Evolutionary conservation across 2,329 filamentous ascomycete genomes (phyloP), one percentile per base, ranked within the genome.

Genomic region (Trichoderma sp.): DNA sequence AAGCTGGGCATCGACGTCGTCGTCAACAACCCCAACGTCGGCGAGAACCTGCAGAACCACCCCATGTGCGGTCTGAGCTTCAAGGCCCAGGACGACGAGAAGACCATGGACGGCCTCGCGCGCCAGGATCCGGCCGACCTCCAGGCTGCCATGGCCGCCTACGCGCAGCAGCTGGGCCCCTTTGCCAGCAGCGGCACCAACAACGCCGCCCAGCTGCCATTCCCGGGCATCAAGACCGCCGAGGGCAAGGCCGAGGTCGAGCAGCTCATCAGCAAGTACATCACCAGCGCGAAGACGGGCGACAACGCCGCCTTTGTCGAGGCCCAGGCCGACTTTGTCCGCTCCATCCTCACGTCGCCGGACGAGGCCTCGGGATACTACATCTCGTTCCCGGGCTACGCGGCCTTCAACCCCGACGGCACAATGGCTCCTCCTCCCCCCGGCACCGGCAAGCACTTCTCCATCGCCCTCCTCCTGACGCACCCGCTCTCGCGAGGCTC

Each of bases 401-500:
- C 55, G 17, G 54, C 48, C 14, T 62, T 73, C 76, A 60, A 74
- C 73, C 7, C 75, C 74, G 44, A 41, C 39, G 67, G 68, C 17
- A 70, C 28, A 24, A 66, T 47, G 57, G 57, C 50, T 24, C 44
- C 48, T 43, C 75, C 48, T 51, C 63, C 55, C 66, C 71, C 57
- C 65, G 63, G 66, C 71, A 73, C 78, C 3, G 75, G 79, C 65
- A 82, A 87, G 69, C 85, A 83, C 71, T 78, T 86, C 58, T 83
- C 84, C 19, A 76, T 83, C 66, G 82, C 82, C 68, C 80, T 81
- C 1, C 83, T 86, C 67, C 83, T 86, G 21, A 83, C 83, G 47
- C 87, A 88, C 66, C 86, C 87, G 0, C 83, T 85, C 71, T 86
- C 83, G 1, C 81, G 85, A 0, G 87, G 87, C 5, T 78, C 79